Evolutionary conservation across 805 yeast genomes (phyloP), one percentile per base, ranked within the genome.

Genomic region (Saccharomycopsis schoenii): DNA sequence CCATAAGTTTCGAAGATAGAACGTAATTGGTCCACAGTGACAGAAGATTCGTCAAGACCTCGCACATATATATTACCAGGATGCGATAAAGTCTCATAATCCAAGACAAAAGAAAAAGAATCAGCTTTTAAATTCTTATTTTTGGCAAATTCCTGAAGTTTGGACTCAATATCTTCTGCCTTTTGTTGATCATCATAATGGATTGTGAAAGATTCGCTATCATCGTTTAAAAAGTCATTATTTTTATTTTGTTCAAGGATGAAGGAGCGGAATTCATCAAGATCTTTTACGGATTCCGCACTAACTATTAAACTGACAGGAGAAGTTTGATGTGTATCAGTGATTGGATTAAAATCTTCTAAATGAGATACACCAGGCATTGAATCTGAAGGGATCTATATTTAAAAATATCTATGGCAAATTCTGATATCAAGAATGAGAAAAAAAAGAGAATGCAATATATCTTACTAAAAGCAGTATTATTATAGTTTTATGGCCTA

Each of bases 41-140:
- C 73, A 14, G 69, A 66, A 37, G 74, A 72, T 2, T 77, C 70
- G 50, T 43, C 57, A 36, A 83, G 68, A 19, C 83, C 83, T 61
- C 83, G 77, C 34, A 83, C 77, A 68, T 81, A 83, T 15, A 84
- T 66, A 64, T 80, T 79, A 1, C 87, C 88, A 1, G 88, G 88
- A 63, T 80, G 83, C 4, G 81, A 75, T 11, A 77, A 66, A 1
- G 72, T 60, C 55, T 73, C 72, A 58, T 72, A 64, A 19, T 64
- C 63, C 12, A 68, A 59, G 1, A 37, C 51, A 15, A 57, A 50
- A 24, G 47, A 36, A 17, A 24, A 59, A 12, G 24, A 29, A 29
- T 25, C n/a, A 39, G 21, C 39, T 34, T 39, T 39, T 24, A 19
- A 6, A 9, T 25, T 19, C 47, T 42, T 58, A 11, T 39, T 58